These are phyloP conservation scores for Pisolithus tinctorius DNA, from an alignment of 768 basidiomycete species.

Conservation along the genomic window DNA sequence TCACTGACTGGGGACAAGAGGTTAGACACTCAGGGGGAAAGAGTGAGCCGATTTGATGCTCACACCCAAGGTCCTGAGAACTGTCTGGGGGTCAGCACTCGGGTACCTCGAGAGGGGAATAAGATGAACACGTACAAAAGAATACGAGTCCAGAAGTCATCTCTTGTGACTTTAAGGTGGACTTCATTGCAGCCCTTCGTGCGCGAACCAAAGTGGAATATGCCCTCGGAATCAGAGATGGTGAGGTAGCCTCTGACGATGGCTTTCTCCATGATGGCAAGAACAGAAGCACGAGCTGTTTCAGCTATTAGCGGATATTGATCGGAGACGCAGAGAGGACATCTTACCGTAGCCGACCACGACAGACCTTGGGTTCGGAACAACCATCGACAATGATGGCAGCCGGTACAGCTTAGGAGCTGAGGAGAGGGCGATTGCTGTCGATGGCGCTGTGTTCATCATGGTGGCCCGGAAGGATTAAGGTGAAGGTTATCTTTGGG, in stretches of 20 bases:
- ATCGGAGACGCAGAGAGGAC: neutral
- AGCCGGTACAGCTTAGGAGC: constrained; percentile 28
- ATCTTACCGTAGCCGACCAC: constrained; percentile 22
- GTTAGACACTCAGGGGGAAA: neutral
- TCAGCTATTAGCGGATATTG: constrained; percentile 3
- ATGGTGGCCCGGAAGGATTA: constrained; percentile 6
- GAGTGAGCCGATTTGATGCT: constrained; percentile 17
- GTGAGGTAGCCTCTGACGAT: constrained; percentile 55
- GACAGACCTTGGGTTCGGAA: constrained; percentile 25
- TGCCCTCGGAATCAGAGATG: constrained; percentile 54
- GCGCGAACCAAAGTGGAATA: constrained; percentile 51
- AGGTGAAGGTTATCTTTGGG: neutral
- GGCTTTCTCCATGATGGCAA: constrained; percentile 51
- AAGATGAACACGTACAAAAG: constrained; percentile 41
- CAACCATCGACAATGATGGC: constrained; percentile 23
- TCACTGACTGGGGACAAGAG: constrained; percentile 48
- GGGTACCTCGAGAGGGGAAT: constrained; percentile 4
- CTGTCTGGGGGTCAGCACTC: constrained; percentile 13
- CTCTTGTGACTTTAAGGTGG: constrained; percentile 48
- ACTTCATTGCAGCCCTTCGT: constrained; percentile 57
- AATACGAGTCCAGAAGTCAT: constrained; percentile 64
- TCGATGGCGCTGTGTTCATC: constrained; percentile 26
- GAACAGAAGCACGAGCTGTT: constrained; percentile 54
- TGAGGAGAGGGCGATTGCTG: constrained; percentile 24
- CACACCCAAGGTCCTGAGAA: constrained; percentile 55